Evolutionary conservation across 192 early-diverging fungal genomes (phyloP).

Genomic region (Coemansia sp.): DNA sequence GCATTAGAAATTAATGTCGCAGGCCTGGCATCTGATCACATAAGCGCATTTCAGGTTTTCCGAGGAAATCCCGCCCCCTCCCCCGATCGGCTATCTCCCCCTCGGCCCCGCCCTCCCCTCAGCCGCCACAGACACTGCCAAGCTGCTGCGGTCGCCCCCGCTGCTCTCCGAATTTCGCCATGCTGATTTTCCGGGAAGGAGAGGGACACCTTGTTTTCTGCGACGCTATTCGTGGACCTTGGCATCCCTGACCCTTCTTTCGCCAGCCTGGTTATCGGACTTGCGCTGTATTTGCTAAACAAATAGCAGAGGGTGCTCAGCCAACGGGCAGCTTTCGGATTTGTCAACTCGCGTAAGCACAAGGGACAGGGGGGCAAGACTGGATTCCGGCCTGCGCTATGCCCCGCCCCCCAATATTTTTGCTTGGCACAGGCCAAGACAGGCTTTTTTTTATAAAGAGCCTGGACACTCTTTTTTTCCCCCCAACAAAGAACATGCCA

Average conservation of each 20-base stretch:
- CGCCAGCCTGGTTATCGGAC: not conserved
- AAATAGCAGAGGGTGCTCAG: not conserved
- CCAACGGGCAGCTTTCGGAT: not conserved
- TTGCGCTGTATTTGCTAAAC: not conserved
- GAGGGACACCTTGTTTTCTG: not conserved
- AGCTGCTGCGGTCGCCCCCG: not conserved
- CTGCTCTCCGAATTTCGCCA: not conserved
- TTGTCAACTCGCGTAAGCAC: constrained; percentile 5
- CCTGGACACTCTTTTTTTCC: not conserved
- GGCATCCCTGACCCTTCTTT: not conserved
- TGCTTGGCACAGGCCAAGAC: not conserved
- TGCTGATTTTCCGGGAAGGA: not conserved
- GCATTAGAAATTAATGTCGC: not conserved
- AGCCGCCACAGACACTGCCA: not conserved
- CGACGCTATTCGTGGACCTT: not conserved
- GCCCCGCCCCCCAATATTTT: constrained; percentile 1
- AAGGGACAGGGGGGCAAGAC: not conserved
- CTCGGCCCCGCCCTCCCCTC: not conserved
- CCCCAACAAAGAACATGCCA: constrained; percentile 1
- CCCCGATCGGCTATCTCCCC: not conserved
- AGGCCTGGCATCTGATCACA: not conserved
- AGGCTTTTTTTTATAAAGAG: not conserved
- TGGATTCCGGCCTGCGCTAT: not conserved
- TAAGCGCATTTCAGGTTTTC: not conserved
- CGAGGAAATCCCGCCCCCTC: not conserved